A percentile compares a stretch with the other conserved stretches of the same genome.
Conservation (phyloP, 306 rosid species). For the Carpinus viminea region DNA sequence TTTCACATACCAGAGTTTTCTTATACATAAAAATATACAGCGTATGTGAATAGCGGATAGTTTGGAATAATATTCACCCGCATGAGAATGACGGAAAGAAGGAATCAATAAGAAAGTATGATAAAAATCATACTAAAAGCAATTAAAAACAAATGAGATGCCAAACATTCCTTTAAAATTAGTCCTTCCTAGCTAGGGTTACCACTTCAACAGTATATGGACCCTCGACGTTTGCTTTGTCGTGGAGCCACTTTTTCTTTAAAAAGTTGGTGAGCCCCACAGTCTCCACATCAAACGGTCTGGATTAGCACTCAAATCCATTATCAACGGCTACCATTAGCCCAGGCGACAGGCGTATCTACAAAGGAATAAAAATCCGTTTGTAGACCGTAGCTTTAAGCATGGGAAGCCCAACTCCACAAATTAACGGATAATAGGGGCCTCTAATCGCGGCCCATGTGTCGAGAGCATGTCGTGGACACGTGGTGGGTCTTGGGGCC, state of each 20-base stretch:
- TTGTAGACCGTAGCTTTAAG: conserved; percentile 24
- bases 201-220: conserved; percentile 51
- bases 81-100: no score
- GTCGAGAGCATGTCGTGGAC: conserved; percentile 4
- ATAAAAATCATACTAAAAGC: no score
- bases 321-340: conserved; percentile 3
- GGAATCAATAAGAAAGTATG: no score
- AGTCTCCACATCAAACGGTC: conserved; percentile 11
- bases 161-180: no score
- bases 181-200: not conserved
- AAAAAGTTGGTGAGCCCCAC: conserved; percentile 14
- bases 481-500: conserved; percentile 1
- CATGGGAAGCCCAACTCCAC: conserved; percentile 17
- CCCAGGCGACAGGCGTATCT: conserved; percentile 28
- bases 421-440: conserved; percentile 19
- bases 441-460: conserved; percentile 40
- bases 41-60: no score
- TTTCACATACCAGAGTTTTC: no score
- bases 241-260: conserved; percentile 7
- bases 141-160: no score
- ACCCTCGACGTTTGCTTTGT: conserved; percentile 49
- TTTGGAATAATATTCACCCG: no score
- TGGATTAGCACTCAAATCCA: conserved; percentile 6
- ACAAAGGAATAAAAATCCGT: conserved; percentile 28
- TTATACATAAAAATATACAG: no score